Evolutionary conservation across 2,329 filamentous ascomycete genomes (phyloP).

Genomic region (Exophiala oligosperma): DNA sequence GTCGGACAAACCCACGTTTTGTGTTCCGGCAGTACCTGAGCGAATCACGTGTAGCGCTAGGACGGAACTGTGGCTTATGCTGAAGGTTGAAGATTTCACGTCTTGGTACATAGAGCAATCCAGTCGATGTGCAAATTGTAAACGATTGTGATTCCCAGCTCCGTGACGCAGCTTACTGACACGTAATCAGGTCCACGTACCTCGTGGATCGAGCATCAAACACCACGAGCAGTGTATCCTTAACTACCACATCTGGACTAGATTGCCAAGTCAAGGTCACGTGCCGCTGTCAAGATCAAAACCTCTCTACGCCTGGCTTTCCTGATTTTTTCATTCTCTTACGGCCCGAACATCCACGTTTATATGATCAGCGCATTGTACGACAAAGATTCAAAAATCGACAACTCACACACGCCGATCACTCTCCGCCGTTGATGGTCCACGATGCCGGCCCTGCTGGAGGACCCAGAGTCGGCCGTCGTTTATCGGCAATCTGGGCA

Average conservation of each 20-base stretch:
- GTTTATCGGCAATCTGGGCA: slow-evolving; percentile 70
- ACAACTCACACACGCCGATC: background rate
- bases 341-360: background rate
- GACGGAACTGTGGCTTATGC: too few relatives aligned
- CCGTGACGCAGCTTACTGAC: too few relatives aligned
- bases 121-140: background rate
- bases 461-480: slow-evolving; percentile 70
- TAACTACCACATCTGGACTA: background rate
- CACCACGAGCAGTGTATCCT: background rate
- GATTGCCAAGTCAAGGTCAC: slow-evolving; percentile 6
- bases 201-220: too few relatives aligned
- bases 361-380: slow-evolving; percentile 1
- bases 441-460: slow-evolving; percentile 73
- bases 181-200: too few relatives aligned
- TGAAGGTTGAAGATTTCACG: too few relatives aligned
- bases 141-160: too few relatives aligned
- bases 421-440: slow-evolving; percentile 14
- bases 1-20: background rate
- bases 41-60: too few relatives aligned
- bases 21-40: background rate
- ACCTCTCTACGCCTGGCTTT: background rate
- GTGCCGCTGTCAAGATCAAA: background rate
- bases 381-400: background rate
- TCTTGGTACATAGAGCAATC: background rate
- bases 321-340: background rate